Base-by-base conservation (phyloP, 2,329 filamentous ascomycete species). In the Rhinocladiella similis region DNA sequence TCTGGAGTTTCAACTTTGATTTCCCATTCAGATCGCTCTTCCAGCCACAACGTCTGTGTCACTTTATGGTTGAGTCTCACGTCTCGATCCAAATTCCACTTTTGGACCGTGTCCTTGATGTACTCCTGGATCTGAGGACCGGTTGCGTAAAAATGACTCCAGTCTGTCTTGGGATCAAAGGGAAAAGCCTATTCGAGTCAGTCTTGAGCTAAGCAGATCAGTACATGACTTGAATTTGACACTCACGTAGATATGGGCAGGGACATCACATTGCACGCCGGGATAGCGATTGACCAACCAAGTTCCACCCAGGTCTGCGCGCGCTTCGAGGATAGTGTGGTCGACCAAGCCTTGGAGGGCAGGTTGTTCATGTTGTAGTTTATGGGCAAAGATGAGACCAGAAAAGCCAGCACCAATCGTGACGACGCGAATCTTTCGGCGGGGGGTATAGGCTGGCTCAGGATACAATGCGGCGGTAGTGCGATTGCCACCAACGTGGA, bases 231-330 rank as follows among this genome's bases (percentile, higher is more conserved):
- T 16, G 12, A 18, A 42, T 42, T 7, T 18, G 22, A 14, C 1
- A 14, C 54, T 46, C 29, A 61, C 86, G 64, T 90, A 90, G 19
- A 86, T 84, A 67, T 88, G 84, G 0, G 85, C 81, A 0, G 87
- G 85, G 14, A 90, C 82, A 67, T 89, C 86, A 63, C 87, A 90
- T 43, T 58, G 56, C 5, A 62, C 73, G 4, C 75, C 75, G 0
- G 73, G 74, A 56, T 75, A 76, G 1, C 65, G 65, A 47, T 77
- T 77, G 46, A 73, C 74, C 3, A 73, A 62, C 71, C 70, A 72
- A 0, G 75, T 77, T 4, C 75, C 75, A 6, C 74, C 75, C 18
- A 77, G 58, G 16, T 71, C 69, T 7, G 54, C 48, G 48, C 71
- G 68, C 57, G 73, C 71, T 61, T 79, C 77, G 52, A 76, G 79